A percentile compares a stretch with the other conserved stretches of the same genome.
Evolutionary conservation across 352 stramenopile genomes (phyloP).

Genomic region (Peronospora tabacina): DNA sequence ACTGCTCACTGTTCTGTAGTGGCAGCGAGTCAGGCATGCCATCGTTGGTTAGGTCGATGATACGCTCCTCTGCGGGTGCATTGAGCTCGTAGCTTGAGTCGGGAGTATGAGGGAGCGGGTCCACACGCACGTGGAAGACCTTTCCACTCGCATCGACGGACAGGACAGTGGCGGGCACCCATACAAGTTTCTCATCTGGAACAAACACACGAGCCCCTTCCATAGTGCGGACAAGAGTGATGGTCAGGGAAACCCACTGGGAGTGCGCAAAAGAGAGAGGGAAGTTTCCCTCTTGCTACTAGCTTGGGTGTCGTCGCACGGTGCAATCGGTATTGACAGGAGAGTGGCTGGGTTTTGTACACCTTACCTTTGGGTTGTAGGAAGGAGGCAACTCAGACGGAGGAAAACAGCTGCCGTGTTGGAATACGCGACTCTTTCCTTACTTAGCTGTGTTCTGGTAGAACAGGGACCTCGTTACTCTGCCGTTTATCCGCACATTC

Average conservation of each 20-base stretch:
- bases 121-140: conserved; percentile 59
- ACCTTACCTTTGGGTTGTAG: conserved; percentile 10
- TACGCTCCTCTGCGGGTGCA: conserved; percentile 37
- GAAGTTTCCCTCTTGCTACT: neutral
- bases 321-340: conserved; percentile 6
- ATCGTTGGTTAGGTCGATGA: conserved; percentile 60
- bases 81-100: conserved; percentile 8
- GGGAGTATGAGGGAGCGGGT: conserved; percentile 16
- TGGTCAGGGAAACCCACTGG: conserved; percentile 9
- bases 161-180: conserved; percentile 71
- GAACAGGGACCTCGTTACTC: too few species aligned
- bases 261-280: neutral
- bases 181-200: conserved; percentile 71
- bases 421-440: too few species aligned
- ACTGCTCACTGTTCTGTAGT: conserved; percentile 48
- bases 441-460: too few species aligned
- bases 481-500: too few species aligned
- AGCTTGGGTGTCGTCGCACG: conserved; percentile 4
- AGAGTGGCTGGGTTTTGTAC: conserved; percentile 3
- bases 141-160: conserved; percentile 50
- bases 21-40: conserved; percentile 72
- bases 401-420: too few species aligned
- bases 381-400: conserved; percentile 5
- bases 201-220: conserved; percentile 79
- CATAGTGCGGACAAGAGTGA: conserved; percentile 41